These are phyloP conservation scores for Citrus inodora DNA, from an alignment of 345 rosid genomes.

Conservation along the genomic window DNA sequence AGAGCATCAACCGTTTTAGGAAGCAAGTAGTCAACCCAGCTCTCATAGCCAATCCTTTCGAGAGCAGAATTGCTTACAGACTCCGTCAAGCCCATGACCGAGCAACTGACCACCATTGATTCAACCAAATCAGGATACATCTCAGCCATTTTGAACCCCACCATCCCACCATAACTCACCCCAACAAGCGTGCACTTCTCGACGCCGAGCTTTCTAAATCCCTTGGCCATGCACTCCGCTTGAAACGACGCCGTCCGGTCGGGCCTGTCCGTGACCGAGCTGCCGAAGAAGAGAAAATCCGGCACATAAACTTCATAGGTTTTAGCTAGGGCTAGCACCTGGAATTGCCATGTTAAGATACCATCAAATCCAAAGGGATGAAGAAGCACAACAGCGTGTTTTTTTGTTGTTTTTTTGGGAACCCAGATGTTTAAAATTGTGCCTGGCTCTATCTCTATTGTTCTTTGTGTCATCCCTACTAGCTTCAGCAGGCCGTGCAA, in stretches of 20 bases:
- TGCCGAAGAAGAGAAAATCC: slow-evolving; percentile 47
- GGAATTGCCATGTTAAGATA: slow-evolving; percentile 42
- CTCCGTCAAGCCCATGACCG: slow-evolving; percentile 36
- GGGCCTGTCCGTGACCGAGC: slow-evolving; percentile 25
- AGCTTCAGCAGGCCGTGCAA: slow-evolving; percentile 22
- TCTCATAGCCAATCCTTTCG: slow-evolving; percentile 20
- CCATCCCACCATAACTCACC: slow-evolving; percentile 42
- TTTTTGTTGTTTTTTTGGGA: slow-evolving; percentile 9
- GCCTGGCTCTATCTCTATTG: slow-evolving; percentile 32
- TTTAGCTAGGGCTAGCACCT: slow-evolving; percentile 28
- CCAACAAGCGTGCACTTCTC: slow-evolving; percentile 37
- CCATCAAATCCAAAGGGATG: slow-evolving; percentile 37
- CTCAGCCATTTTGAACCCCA: slow-evolving; percentile 45
- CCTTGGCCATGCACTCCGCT: slow-evolving; percentile 36
- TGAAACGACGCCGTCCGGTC: slow-evolving; percentile 40
- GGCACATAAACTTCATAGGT: slow-evolving; percentile 42
- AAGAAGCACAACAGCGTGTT: slow-evolving; percentile 35
- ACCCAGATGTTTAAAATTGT: slow-evolving; percentile 42
- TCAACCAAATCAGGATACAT: slow-evolving; percentile 35
- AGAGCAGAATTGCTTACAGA: slow-evolving; percentile 17
- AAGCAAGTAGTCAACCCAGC: slow-evolving; percentile 35
- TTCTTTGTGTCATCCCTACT: slow-evolving; percentile 18
- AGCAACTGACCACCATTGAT: slow-evolving; percentile 32
- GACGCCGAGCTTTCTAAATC: slow-evolving; percentile 38
- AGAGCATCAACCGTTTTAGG: slow-evolving; percentile 26